Conservation (phyloP, 257 asterid genomes). For the Rehmannia glutinosa region DNA sequence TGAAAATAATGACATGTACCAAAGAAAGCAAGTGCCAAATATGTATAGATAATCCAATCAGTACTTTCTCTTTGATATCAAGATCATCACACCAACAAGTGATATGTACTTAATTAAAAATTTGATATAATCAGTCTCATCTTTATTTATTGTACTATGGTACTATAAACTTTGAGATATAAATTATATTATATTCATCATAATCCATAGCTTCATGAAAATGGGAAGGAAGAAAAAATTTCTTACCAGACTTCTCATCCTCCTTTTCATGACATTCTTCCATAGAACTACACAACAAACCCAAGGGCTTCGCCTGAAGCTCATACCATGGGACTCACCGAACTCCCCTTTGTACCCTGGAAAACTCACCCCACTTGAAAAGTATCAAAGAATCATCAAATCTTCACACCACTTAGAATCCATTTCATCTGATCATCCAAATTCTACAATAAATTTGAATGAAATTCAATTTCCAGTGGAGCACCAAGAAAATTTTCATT, state of each 20-base stretch:
- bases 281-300: not conserved
- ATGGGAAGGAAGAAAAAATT: not conserved
- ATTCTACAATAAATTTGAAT: not conserved
- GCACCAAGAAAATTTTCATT: not conserved
- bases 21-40: not conserved
- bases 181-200: not conserved
- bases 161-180: not conserved
- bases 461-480: not conserved
- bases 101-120: not conserved
- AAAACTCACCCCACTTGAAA: slow-evolving; percentile 16
- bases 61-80: not conserved
- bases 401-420: not conserved
- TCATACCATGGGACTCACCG: slow-evolving; percentile 30
- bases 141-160: not conserved
- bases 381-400: not conserved
- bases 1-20: too few species aligned
- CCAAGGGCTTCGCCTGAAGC: slow-evolving; percentile 14
- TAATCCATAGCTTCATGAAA: not conserved
- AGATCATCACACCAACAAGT: not conserved
- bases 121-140: not conserved
- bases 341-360: slow-evolving; percentile 20
- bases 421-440: not conserved
- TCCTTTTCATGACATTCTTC: not conserved
- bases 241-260: not conserved
- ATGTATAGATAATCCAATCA: not conserved